Evolutionary conservation across 2,329 filamentous ascomycete genomes (phyloP).

Genomic region (Cercospora canescens): DNA sequence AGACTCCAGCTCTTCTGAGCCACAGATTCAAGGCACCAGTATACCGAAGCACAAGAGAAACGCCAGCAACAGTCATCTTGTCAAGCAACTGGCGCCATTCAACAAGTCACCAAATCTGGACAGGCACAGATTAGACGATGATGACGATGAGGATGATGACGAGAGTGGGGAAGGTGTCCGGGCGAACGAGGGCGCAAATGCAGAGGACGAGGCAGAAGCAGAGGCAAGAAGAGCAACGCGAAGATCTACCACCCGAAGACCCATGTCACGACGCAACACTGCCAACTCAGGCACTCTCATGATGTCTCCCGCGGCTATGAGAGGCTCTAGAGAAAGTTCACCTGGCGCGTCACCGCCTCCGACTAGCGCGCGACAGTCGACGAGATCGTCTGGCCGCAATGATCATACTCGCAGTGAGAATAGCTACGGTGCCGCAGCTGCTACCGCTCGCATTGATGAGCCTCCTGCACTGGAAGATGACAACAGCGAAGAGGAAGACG

Average conservation of each 20-base stretch:
- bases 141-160: constrained; percentile 36
- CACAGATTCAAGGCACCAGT: constrained; percentile 32
- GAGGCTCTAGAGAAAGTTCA: constrained; percentile 19
- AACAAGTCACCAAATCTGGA: constrained; percentile 39
- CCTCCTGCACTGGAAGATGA: constrained; percentile 12
- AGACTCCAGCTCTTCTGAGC: constrained; percentile 32
- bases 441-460: constrained; percentile 2
- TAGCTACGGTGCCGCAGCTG: constrained; percentile 3
- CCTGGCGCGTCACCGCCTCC: constrained; percentile 21
- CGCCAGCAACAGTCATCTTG: constrained; percentile 37
- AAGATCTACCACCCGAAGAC: constrained; percentile 20
- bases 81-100: constrained; percentile 41
- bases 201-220: constrained; percentile 16
- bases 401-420: constrained; percentile 12
- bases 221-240: constrained; percentile 13
- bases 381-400: constrained; percentile 14
- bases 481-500: constrained; percentile 8
- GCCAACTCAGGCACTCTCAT: constrained; percentile 18
- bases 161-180: not conserved
- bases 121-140: constrained; percentile 32
- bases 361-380: constrained; percentile 19
- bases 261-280: constrained; percentile 23
- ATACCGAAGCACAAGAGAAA: constrained; percentile 34
- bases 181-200: constrained; percentile 8
- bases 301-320: constrained; percentile 19